A percentile compares a stretch with the other conserved stretches of the same genome.
Conservation (phyloP, 2,329 filamentous ascomycete genomes). For the Pleurostoma richardsiae region DNA sequence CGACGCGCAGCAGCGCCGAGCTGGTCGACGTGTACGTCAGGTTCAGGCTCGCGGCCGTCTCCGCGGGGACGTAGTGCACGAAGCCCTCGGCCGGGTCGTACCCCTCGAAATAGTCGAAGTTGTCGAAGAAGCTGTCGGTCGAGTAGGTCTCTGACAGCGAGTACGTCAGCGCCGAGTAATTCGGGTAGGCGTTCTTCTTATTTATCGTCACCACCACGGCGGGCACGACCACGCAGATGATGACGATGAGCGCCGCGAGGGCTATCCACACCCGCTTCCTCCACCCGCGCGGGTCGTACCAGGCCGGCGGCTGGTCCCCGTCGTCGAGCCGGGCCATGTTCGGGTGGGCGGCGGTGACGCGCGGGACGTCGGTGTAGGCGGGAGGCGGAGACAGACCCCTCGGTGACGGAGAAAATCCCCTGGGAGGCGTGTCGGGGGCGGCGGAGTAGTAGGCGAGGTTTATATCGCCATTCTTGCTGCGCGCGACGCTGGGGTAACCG, state of each 20-base stretch:
- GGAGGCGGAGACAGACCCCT: background rate
- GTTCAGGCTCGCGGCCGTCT: conserved; percentile 30
- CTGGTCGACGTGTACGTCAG: conserved; percentile 53
- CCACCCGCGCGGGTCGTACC: conserved; percentile 45
- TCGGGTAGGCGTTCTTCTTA: conserved; percentile 36
- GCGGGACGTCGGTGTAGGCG: background rate
- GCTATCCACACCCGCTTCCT: conserved; percentile 43
- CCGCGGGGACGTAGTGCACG: conserved; percentile 46
- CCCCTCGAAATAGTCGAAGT: conserved; percentile 47
- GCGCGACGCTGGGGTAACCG: too few relatives aligned
- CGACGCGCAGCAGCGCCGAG: conserved; percentile 54
- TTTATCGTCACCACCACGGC: conserved; percentile 35
- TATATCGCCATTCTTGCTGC: background rate
- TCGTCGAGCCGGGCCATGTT: background rate
- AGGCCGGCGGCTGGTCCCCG: background rate
- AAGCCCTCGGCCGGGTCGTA: conserved; percentile 46
- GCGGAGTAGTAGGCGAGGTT: background rate
- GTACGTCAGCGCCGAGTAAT: conserved; percentile 42
- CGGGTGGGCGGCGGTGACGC: background rate
- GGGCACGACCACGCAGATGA: conserved; percentile 42
- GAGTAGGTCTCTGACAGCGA: conserved; percentile 43
- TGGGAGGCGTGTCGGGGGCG: background rate
- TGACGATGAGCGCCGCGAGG: conserved; percentile 24
- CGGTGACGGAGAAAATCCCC: background rate
- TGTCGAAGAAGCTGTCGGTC: conserved; percentile 46